These are phyloP conservation scores for Dimocarpus longan DNA, from an alignment of 345 rosid genomes.

Conservation along the genomic window DNA sequence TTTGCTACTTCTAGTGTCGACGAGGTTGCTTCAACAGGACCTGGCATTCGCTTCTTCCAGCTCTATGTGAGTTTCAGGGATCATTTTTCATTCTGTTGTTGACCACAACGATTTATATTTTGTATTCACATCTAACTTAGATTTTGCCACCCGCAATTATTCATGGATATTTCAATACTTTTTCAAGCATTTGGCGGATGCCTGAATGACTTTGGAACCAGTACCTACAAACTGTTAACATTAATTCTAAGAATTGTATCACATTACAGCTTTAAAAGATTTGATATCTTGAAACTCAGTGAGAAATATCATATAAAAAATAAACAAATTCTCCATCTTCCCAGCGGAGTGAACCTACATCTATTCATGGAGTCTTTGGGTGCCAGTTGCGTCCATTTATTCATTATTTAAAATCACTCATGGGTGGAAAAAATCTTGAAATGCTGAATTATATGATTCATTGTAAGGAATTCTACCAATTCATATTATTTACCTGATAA, in stretches of 20 bases:
- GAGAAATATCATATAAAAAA: too few relatives aligned
- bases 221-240: background rate
- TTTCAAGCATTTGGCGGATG: background rate
- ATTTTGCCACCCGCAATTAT: background rate
- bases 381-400: background rate
- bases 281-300: too few relatives aligned
- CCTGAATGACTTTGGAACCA: background rate
- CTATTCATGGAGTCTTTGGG: background rate
- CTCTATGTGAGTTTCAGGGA: constrained; percentile 68
- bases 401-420: background rate
- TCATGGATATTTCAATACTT: background rate
- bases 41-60: constrained; percentile 92
- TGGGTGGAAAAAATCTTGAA: background rate
- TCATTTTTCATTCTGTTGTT: constrained; percentile 1
- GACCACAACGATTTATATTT: background rate
- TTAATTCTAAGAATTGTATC: background rate
- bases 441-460: background rate
- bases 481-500: background rate
- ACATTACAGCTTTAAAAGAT: background rate
- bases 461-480: background rate
- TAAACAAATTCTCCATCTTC: too few relatives aligned
- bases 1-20: constrained; percentile 94
- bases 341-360: background rate
- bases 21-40: constrained; percentile 94
- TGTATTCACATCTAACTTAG: background rate